Conservation (phyloP, 352 stramenopile genomes). For the Globisporangium irregulare region DNA sequence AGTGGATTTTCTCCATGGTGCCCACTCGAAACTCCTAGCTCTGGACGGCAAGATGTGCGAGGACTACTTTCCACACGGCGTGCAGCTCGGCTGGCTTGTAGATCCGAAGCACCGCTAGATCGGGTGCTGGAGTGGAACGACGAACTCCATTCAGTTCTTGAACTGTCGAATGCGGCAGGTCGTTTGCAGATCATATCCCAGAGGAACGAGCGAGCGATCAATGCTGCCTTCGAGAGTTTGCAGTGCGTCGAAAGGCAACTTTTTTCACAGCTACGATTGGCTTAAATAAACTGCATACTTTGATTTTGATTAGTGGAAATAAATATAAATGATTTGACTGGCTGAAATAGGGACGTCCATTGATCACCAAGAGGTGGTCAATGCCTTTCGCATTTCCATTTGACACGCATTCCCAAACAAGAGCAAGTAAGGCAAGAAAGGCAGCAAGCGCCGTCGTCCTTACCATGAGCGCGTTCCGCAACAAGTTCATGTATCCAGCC, state of each 20-base stretch:
- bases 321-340: constrained; percentile 17
- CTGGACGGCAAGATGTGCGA: constrained; percentile 17
- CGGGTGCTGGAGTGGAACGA: not conserved
- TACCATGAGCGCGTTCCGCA: constrained; percentile 65
- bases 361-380: constrained; percentile 5
- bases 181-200: not conserved
- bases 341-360: constrained; percentile 12
- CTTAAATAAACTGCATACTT: not conserved
- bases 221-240: not conserved
- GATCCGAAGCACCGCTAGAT: constrained; percentile 14
- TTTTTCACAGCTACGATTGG: not conserved
- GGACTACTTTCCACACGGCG: constrained; percentile 22
- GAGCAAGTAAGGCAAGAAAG: not conserved
- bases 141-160: not conserved
- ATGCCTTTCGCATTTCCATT: not conserved
- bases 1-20: constrained; percentile 12
- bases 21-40: not conserved
- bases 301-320: not conserved
- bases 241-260: not conserved
- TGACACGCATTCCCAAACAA: not conserved
- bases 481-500: constrained; percentile 69
- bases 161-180: not conserved
- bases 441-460: not conserved
- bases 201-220: not conserved
- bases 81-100: constrained; percentile 25